A percentile compares a stretch with the other conserved stretches of the same genome.
Conservation (phyloP, 495 filamentous ascomycete species). For the Podospora pseudopauciseta region DNA sequence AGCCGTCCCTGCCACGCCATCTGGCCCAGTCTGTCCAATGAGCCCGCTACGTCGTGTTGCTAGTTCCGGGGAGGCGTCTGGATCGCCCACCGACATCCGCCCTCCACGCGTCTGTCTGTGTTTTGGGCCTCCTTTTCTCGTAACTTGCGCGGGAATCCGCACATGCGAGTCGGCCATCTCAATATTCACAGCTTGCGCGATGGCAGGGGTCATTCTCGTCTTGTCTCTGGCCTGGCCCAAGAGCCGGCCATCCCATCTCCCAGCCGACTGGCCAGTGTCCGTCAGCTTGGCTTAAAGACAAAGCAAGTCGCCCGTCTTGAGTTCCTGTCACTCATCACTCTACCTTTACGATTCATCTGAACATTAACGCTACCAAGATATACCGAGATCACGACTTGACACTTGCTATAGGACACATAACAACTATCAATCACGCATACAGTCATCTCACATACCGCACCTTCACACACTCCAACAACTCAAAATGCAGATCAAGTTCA, state of each 20-base stretch:
- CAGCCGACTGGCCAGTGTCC: slow-evolving; percentile 10
- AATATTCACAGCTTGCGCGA: slow-evolving; percentile 9
- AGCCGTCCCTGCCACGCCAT: background rate
- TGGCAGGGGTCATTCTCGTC: background rate
- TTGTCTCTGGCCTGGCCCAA: background rate
- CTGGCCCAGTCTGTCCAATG: background rate
- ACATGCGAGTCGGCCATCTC: slow-evolving; percentile 7
- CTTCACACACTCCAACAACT: background rate
- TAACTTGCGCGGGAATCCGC: slow-evolving; percentile 7
- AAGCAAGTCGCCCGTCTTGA: background rate
- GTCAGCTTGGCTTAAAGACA: slow-evolving; percentile 8
- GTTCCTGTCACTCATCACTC: background rate
- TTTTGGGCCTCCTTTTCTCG: slow-evolving; percentile 3
- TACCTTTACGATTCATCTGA: background rate
- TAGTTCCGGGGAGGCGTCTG: slow-evolving; percentile 9
- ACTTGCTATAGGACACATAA: background rate
- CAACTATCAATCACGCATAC: no score
- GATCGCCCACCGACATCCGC: slow-evolving; percentile 10
- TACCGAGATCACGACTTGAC: background rate
- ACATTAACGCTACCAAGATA: background rate
- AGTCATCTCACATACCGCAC: background rate
- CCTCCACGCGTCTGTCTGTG: slow-evolving; percentile 10
- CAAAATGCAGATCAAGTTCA: slow-evolving; percentile 30
- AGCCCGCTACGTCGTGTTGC: background rate
- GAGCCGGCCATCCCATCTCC: slow-evolving; percentile 6